Percentiles rank a stretch among this genome's conserved stretches.
Evolutionary conservation across 1,284 basidiomycete species (phyloP).

Genomic region (Boletus subluridellus): DNA sequence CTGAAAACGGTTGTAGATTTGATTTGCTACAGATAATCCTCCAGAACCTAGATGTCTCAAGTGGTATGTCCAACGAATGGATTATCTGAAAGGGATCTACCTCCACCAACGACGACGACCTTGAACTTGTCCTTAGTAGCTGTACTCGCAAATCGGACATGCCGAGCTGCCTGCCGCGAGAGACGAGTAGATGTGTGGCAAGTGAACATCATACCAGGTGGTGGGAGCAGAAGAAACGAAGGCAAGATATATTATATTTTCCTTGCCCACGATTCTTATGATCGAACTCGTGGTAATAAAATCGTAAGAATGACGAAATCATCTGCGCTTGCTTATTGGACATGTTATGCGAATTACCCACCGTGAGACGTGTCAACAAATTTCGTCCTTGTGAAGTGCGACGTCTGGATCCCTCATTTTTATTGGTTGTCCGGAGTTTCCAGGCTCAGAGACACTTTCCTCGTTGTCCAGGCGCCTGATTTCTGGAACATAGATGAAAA

Average conservation of each 20-base stretch:
- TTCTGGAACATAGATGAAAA: neutral
- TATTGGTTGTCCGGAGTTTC: neutral
- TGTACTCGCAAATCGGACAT: constrained; percentile 40
- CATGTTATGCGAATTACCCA: neutral
- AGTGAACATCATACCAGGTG: constrained; percentile 15
- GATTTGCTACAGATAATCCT: constrained; percentile 76
- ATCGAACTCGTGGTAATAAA: constrained; percentile 6
- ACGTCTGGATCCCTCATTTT: neutral
- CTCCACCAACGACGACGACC: constrained; percentile 64
- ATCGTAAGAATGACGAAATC: constrained; percentile 23
- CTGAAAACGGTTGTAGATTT: constrained; percentile 78
- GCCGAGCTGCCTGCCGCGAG: constrained; percentile 1
- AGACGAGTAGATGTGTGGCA: constrained; percentile 1
- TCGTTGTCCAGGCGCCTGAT: neutral
- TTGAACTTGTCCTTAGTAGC: constrained; percentile 51
- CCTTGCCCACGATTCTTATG: neutral
- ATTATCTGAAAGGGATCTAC: constrained; percentile 36
- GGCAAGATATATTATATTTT: neutral
- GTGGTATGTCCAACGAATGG: neutral
- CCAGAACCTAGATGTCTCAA: constrained; percentile 55
- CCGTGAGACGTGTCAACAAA: neutral
- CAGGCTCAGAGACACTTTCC: neutral
- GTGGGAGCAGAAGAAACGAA: neutral
- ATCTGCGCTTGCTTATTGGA: neutral
- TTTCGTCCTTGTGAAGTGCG: neutral